Conservation (phyloP, 208 protist genomes). For the Leishmania arabica region DNA sequence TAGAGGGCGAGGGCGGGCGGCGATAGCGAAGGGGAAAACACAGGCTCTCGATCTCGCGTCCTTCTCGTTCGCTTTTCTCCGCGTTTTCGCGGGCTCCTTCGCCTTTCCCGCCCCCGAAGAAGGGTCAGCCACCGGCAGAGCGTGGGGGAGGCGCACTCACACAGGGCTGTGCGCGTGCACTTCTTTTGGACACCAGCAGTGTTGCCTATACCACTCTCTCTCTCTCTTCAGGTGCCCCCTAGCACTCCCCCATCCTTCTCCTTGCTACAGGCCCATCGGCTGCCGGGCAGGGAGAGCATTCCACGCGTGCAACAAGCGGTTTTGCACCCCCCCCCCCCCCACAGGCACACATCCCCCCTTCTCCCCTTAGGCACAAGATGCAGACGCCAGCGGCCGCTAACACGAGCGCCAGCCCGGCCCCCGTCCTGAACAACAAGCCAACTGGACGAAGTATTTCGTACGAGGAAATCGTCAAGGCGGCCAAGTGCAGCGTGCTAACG, state of each 20-base stretch:
- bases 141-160: neutral
- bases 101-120: neutral
- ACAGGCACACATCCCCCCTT: neutral
- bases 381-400: constrained; percentile 45
- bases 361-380: constrained; percentile 23
- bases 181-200: neutral
- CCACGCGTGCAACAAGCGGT: neutral
- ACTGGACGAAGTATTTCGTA: constrained; percentile 42
- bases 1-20: neutral
- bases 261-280: neutral
- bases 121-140: neutral
- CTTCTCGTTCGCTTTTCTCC: neutral
- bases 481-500: constrained; percentile 48
- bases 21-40: neutral
- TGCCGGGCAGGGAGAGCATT: neutral
- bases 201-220: neutral
- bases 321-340: neutral
- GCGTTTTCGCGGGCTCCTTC: neutral
- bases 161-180: neutral
- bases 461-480: constrained; percentile 56
- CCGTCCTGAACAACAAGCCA: constrained; percentile 47
- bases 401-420: constrained; percentile 48
- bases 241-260: neutral
- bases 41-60: neutral
- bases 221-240: neutral